These are phyloP conservation scores for Metschnikowia lunata DNA, from an alignment of 805 yeast species.

Conservation along the genomic window DNA sequence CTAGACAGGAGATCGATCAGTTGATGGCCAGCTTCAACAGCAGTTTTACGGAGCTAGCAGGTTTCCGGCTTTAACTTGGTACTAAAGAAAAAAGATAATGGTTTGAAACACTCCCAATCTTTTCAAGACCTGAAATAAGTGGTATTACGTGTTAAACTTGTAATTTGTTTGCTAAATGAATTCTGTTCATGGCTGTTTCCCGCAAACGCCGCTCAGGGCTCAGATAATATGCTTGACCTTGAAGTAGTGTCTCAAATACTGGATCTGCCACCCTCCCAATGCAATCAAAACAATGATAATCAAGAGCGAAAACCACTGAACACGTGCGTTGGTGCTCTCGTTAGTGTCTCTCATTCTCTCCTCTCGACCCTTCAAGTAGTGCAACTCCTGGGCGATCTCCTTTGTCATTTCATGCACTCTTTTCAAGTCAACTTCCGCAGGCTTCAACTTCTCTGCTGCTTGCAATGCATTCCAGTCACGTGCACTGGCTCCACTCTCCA, in stretches of 20 bases:
- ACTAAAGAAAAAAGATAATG: too few species aligned
- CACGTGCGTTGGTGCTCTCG: constrained; percentile 92
- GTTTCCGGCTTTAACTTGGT: constrained; percentile 1
- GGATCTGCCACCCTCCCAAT: constrained; percentile 89
- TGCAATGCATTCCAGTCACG: constrained; percentile 97
- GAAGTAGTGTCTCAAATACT: constrained; percentile 89
- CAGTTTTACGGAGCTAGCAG: background rate
- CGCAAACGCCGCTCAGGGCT: constrained; percentile 2
- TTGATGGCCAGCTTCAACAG: background rate
- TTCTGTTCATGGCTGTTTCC: too few species aligned
- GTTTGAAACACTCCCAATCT: too few species aligned
- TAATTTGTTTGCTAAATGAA: too few species aligned
- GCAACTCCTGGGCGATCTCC: constrained; percentile 75
- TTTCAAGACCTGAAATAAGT: too few species aligned
- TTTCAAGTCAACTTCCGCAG: constrained; percentile 86
- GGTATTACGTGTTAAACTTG: too few species aligned
- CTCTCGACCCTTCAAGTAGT: constrained; percentile 83
- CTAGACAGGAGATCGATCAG: background rate
- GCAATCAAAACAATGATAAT: constrained; percentile 66
- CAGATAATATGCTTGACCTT: constrained; percentile 74
- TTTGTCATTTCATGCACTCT: constrained; percentile 80
- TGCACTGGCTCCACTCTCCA: constrained; percentile 94
- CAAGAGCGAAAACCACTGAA: constrained; percentile 75
- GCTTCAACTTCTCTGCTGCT: constrained; percentile 88
- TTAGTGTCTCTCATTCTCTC: constrained; percentile 93